These are phyloP conservation scores for Apophysomyces sp. DNA, from an alignment of 371 early-diverging fungal species.

Conservation along the genomic window DNA sequence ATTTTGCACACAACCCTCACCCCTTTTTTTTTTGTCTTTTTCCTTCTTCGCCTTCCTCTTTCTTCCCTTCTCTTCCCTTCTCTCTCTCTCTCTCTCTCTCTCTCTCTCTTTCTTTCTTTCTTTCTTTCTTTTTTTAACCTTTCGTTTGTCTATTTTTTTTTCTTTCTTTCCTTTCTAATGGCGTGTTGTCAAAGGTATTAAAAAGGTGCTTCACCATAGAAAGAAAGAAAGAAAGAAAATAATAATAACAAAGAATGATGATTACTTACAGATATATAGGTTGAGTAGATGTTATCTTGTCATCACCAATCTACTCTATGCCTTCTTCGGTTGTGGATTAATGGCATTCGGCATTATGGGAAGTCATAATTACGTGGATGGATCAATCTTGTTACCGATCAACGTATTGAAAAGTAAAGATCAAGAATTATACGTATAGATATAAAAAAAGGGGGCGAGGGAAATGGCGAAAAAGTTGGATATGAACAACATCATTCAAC, in stretches of 20 bases:
- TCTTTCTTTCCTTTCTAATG: slow-evolving; percentile 16
- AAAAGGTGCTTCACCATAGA: not conserved
- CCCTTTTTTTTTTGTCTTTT: not conserved
- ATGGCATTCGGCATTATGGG: slow-evolving; percentile 38
- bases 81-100: not conserved
- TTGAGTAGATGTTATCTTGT: slow-evolving; percentile 33
- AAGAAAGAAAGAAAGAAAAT: not conserved
- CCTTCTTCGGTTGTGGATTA: slow-evolving; percentile 31
- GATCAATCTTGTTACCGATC: slow-evolving; percentile 31
- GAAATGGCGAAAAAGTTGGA: not conserved
- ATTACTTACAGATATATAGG: slow-evolving; percentile 11
- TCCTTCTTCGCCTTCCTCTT: not conserved
- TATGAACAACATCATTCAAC: not conserved
- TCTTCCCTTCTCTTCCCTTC: not conserved
- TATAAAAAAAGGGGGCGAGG: not conserved
- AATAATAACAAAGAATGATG: not conserved
- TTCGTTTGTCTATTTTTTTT: not conserved
- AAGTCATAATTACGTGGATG: slow-evolving; percentile 24
- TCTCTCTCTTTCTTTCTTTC: slow-evolving; percentile 3
- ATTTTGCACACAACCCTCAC: not conserved
- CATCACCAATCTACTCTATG: slow-evolving; percentile 30
- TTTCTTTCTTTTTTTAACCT: slow-evolving; percentile 3
- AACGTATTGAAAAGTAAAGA: slow-evolving; percentile 41
- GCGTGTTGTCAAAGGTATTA: slow-evolving; percentile 46
- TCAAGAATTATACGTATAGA: not conserved